Percentiles rank a stretch among this genome's conserved stretches.
Conservation (phyloP, 2,329 filamentous ascomycete species). For the Pyricularia sp. region DNA sequence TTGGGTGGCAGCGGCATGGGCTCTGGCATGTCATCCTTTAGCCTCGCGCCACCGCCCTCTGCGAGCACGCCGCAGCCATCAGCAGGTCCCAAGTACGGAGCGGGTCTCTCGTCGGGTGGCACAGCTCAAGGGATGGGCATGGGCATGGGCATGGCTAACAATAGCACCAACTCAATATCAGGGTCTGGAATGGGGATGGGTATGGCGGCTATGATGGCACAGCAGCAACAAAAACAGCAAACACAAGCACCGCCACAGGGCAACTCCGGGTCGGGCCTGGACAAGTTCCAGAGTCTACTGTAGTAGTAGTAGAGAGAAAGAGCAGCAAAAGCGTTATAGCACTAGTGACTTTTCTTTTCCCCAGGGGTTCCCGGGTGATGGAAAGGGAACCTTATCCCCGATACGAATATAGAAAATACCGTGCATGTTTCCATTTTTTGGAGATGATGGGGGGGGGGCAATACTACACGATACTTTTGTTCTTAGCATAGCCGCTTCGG, state of each 20-base stretch:
- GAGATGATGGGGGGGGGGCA: too few relatives aligned
- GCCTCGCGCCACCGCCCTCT: slow-evolving; percentile 35
- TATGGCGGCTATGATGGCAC: slow-evolving; percentile 17
- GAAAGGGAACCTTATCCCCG: background rate
- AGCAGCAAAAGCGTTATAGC: background rate
- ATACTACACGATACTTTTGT: background rate
- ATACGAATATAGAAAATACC: background rate
- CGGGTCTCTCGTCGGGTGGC: slow-evolving; percentile 8
- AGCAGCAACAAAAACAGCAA: slow-evolving; percentile 10
- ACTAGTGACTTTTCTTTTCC: background rate
- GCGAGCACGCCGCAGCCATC: slow-evolving; percentile 8
- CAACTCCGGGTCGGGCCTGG: slow-evolving; percentile 42
- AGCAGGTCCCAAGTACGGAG: slow-evolving; percentile 17
- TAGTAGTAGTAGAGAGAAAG: slow-evolving; percentile 18
- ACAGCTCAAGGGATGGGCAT: slow-evolving; percentile 11
- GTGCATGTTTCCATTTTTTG: background rate
- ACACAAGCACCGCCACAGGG: slow-evolving; percentile 22
- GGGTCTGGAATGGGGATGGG: slow-evolving; percentile 12
- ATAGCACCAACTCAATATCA: slow-evolving; percentile 14
- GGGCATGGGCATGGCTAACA: slow-evolving; percentile 12
- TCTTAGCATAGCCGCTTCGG: background rate
- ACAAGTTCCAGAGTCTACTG: slow-evolving; percentile 60
- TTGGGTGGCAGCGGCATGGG: slow-evolving; percentile 4
- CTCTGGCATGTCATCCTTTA: slow-evolving; percentile 29
- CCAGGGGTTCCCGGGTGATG: background rate